Percentiles rank a stretch among this genome's conserved stretches.
phyloP scores from a whole-genome alignment of 2,329 filamentous ascomycete genomes.

The Hymenoscyphus linearis region DNA sequence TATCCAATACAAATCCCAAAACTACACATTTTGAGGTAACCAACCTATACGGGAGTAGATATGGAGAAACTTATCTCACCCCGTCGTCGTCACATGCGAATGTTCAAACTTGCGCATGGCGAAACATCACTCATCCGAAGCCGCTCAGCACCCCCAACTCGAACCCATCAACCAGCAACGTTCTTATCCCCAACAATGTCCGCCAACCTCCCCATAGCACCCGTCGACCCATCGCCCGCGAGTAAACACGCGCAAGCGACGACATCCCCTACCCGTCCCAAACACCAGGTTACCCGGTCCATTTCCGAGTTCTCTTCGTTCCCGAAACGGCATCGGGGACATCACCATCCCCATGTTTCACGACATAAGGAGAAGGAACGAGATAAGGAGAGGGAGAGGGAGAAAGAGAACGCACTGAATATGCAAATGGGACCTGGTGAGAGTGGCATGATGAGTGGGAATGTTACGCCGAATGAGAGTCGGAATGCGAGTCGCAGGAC shows the following conservation, averaged over 20 bases:
- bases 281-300: conserved; percentile 51
- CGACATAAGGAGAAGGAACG: background rate
- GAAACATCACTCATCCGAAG: background rate
- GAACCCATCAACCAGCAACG: background rate
- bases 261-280: conserved; percentile 34
- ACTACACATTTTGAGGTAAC: too few relatives aligned
- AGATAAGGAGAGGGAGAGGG: background rate
- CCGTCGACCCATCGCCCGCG: background rate
- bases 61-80: background rate
- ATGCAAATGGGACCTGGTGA: conserved; percentile 7
- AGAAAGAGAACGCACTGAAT: too few relatives aligned
- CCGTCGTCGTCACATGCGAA: background rate
- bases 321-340: conserved; percentile 34
- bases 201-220: conserved; percentile 1
- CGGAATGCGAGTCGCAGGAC: conserved; percentile 40
- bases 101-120: conserved; percentile 10
- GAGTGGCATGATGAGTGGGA: conserved; percentile 33
- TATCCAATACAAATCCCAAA: too few relatives aligned
- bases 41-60: too few relatives aligned
- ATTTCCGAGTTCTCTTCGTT: conserved; percentile 12
- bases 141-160: background rate
- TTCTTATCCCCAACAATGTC: conserved; percentile 7
- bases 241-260: background rate
- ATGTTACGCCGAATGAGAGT: conserved; percentile 39
- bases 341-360: conserved; percentile 28